These are phyloP conservation scores for Geosmithia morbida DNA, from an alignment of 2,329 filamentous ascomycete species.

Conservation along the genomic window DNA sequence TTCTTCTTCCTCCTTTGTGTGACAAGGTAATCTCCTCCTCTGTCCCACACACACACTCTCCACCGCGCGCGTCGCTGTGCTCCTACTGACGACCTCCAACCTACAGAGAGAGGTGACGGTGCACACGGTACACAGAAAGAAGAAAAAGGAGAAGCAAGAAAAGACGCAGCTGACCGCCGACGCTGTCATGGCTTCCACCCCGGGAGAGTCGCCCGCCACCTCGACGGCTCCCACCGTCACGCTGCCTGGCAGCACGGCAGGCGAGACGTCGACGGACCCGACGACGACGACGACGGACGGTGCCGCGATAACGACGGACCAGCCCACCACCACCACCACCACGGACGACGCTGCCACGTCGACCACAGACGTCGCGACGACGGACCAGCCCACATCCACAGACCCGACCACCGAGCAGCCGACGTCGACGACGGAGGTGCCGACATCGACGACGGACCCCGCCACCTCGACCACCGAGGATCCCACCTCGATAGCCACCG, in stretches of 20 bases:
- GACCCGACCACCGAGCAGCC: background rate
- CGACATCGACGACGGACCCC: background rate
- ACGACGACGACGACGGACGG: slow-evolving; percentile 1
- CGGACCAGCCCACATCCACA: background rate
- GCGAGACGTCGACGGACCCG: slow-evolving; percentile 2
- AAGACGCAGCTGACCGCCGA: too few species aligned
- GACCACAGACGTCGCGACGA: background rate
- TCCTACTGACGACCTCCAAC: too few species aligned
- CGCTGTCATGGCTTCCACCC: too few species aligned
- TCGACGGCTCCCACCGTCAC: background rate
- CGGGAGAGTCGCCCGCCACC: too few species aligned
- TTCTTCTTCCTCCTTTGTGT: too few species aligned
- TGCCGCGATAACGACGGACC: background rate
- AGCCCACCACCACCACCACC: slow-evolving; percentile 1
- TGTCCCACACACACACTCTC: too few species aligned
- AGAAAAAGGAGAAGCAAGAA: too few species aligned
- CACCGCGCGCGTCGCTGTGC: too few species aligned
- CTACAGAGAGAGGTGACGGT: too few species aligned
- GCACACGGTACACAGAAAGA: too few species aligned
- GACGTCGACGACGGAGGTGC: background rate
- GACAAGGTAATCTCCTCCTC: too few species aligned
- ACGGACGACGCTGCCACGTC: slow-evolving; percentile 3
- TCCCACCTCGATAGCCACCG: background rate
- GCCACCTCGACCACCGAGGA: background rate
- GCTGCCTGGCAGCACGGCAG: background rate